Evolutionary conservation across 495 filamentous ascomycete species (phyloP), one percentile per base, ranked within the genome.

Genomic region (Hypoxylon perforatum): DNA sequence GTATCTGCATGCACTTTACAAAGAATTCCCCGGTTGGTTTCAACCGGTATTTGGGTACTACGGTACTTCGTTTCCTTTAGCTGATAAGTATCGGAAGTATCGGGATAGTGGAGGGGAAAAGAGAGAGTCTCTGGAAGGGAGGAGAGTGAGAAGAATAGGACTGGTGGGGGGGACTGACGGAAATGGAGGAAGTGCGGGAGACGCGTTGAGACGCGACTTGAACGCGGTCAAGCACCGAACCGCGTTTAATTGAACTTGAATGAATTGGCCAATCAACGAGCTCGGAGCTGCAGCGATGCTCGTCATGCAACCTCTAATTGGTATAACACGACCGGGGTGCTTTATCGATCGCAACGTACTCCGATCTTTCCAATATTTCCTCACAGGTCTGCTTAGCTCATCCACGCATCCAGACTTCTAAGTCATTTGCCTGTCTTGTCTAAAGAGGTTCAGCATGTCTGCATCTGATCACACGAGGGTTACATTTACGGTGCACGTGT

Each of bases 11-110:
- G 65, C 65, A 68, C 59, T 63, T 63, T 63, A 38, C 23, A 25
- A n/a, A 49, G 30, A 68, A 68, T 54, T 68, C 48, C 59, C 65
- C 65, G 65, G 65, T 63, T 68, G 65, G 65, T 3, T 59, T 63
- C 30, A 51, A 48, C 52, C 54, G 60, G 60, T 63, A 69, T 56
- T 52, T 60, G 33, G 42, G 12, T 63, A 50, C 33, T 63, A 41
- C 23, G 25, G 25, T 33, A 28, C 45, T 60, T n/a, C 39, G 23
- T 44, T 62, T 33, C 55, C 53, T 64, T 52, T 14, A 19, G 46
- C 30, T 38, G 53, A 30, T 9, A 46, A 33, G 28, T 23, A 46
- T 46, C 42, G 62, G 49, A 23, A 44, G 15, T 39, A 51, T 61
- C 49, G 58, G 57, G 53, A n/a, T n/a, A 38, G 15, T 39, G 21